Conservation (phyloP, 2,329 filamentous ascomycete genomes). For the Stromatinia cepivora region DNA sequence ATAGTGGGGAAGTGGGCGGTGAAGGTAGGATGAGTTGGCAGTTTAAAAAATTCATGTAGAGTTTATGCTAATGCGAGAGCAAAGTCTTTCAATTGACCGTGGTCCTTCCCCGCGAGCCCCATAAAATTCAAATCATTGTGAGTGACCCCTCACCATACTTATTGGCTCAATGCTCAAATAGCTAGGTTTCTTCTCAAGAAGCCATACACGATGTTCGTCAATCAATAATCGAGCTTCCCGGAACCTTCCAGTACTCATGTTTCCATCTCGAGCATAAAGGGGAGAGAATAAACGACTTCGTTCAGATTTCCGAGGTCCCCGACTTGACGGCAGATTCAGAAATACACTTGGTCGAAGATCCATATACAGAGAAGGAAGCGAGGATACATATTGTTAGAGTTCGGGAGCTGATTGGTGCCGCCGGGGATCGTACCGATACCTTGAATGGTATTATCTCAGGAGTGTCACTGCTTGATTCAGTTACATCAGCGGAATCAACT, state of each 20-base stretch:
- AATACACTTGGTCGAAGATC: slow-evolving; percentile 82
- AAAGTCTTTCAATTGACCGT: slow-evolving; percentile 66
- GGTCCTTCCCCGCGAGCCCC: slow-evolving; percentile 75
- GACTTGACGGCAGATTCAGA: slow-evolving; percentile 76
- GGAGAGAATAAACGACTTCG: slow-evolving; percentile 89
- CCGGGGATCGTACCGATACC: slow-evolving; percentile 83
- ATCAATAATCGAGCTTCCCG: slow-evolving; percentile 89
- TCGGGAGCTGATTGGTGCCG: slow-evolving; percentile 88
- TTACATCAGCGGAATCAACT: slow-evolving; percentile 47
- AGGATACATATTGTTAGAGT: slow-evolving; percentile 91
- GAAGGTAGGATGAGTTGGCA: slow-evolving; percentile 36
- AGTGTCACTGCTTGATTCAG: slow-evolving; percentile 79
- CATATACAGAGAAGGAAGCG: slow-evolving; percentile 98
- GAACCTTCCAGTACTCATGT: slow-evolving; percentile 95
- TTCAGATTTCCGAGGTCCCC: slow-evolving; percentile 85
- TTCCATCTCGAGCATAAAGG: slow-evolving; percentile 95
- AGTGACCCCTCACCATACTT: slow-evolving; percentile 40
- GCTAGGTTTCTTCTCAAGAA: slow-evolving; percentile 84
- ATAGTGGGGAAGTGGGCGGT: slow-evolving; percentile 34
- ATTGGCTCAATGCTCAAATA: slow-evolving; percentile 33
- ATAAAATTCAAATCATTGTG: slow-evolving; percentile 84
- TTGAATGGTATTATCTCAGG: slow-evolving; percentile 85
- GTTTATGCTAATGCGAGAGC: slow-evolving; percentile 29
- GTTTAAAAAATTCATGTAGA: slow-evolving; percentile 10
- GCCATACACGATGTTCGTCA: slow-evolving; percentile 97